A percentile compares a stretch with the other conserved stretches of the same genome.
Conservation (phyloP, 495 filamentous ascomycete genomes). For the Haplographium delicatum region DNA sequence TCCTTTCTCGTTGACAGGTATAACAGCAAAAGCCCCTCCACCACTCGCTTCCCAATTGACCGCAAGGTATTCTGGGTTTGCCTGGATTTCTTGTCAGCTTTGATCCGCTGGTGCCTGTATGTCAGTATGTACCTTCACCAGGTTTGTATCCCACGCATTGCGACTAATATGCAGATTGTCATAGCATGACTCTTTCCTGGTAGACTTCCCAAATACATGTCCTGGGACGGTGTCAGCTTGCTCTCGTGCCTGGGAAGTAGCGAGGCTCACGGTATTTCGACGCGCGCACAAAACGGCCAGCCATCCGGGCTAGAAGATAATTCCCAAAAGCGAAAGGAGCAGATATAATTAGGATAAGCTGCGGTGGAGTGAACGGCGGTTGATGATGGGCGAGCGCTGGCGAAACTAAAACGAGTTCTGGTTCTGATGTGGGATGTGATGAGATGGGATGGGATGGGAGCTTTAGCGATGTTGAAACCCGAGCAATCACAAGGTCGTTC, state of each 20-base stretch:
- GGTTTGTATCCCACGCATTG: slow-evolving; percentile 99
- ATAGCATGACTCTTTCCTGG: slow-evolving; percentile 89
- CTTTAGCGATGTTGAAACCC: too few species aligned
- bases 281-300: slow-evolving; percentile 94
- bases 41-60: slow-evolving; percentile 99
- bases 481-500: too few species aligned
- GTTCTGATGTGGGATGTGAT: too few species aligned
- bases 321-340: too few species aligned
- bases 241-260: slow-evolving; percentile 13
- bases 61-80: slow-evolving; percentile 89
- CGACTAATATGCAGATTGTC: slow-evolving; percentile 91
- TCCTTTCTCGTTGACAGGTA: slow-evolving; percentile 83
- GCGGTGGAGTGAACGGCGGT: background rate
- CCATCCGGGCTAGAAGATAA: slow-evolving; percentile 54
- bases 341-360: background rate
- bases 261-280: slow-evolving; percentile 90
- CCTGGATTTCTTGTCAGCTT: slow-evolving; percentile 44
- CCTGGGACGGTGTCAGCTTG: slow-evolving; percentile 46
- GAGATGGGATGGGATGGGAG: too few species aligned
- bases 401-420: too few species aligned
- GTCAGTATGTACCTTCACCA: slow-evolving; percentile 74
- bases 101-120: background rate
- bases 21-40: slow-evolving; percentile 94
- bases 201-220: slow-evolving; percentile 94
- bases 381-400: background rate